Evolutionary conservation across 1,139 yeast species (phyloP), one percentile per base, ranked within the genome.

Genomic region (Nakaseomyces delphensis): DNA sequence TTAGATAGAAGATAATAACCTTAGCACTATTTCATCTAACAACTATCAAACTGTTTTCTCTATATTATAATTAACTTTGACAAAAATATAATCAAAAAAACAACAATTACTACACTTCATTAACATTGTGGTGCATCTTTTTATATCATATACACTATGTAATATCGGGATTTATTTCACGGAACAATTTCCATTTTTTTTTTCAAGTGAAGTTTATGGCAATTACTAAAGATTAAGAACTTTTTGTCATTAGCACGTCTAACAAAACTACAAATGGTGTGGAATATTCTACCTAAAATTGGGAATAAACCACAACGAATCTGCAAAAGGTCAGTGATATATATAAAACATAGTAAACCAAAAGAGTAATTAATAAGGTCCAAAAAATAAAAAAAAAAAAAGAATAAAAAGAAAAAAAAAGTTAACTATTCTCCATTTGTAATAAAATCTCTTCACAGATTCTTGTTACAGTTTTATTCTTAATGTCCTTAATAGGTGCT

Each of bases 401-500:
- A 7, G n/a, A 25, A 25, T 5, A 11, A 25, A 25, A 25, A 14
- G 8, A 13, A 28, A 13, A 28, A 28, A 6, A 28, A 28, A 28
- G 18, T 14, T 28, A 28, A n/a, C n/a, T 8, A 27, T 7, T 18
- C 14, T 14, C 18, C 16, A 28, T 4, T 1, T 28, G 31, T 6
- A 28, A 10, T 14, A 31, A 9, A 18, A 31, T 20, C 11, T 33
- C 37, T 11, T 20, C 27, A 21, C 37, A 33, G 9, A 33, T 33
- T 13, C 16, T 28, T 15, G 40, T 30, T 10, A 38, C 33, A 3
- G 40, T 29, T 21, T 30, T 38, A 13, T 15, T 31, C 30, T 29
- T 38, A 13, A 28, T 21, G 29, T 29, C 36, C 10, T 38, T 18
- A 18, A 38, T 18, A 16, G 20, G 33, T 10, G 29, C 30, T 49